Percentiles rank a stretch among this genome's conserved stretches.
Conservation (phyloP, 164 flowering plant genomes). For the Euptelea pleiosperma region DNA sequence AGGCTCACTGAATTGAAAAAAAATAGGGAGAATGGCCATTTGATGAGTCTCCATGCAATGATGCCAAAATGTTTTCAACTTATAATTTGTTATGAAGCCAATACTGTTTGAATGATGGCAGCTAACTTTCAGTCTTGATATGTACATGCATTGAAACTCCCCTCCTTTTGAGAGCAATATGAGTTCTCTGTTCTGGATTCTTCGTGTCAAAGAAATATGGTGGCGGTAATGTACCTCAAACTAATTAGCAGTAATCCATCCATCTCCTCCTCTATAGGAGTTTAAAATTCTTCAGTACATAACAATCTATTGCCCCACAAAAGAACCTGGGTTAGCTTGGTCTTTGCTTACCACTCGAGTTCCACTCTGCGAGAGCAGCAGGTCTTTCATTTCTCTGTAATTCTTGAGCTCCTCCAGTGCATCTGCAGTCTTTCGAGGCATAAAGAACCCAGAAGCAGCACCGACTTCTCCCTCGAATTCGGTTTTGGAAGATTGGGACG, state of each 20-base stretch:
- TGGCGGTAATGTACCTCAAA: neutral
- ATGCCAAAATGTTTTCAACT: no score
- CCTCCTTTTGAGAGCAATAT: neutral
- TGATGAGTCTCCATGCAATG: neutral
- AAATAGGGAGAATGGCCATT: neutral
- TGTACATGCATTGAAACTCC: neutral
- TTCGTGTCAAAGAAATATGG: no score
- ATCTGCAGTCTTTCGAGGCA: constrained; percentile 68
- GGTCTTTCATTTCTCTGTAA: constrained; percentile 70
- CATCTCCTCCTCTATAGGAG: neutral
- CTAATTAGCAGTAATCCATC: constrained; percentile 2
- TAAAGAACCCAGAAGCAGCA: constrained; percentile 50
- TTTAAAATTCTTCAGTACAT: neutral
- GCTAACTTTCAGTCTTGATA: constrained; percentile 8
- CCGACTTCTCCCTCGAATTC: constrained; percentile 43
- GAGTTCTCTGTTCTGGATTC: neutral
- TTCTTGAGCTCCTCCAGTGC: constrained; percentile 83
- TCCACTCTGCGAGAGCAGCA: constrained; percentile 71
- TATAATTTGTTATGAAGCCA: neutral
- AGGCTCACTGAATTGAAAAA: no score
- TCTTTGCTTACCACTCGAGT: constrained; percentile 26
- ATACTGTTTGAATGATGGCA: neutral
- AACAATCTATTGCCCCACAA: neutral
- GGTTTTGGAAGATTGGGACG: constrained; percentile 40
- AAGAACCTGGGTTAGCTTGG: constrained; percentile 18